phyloP scores from a whole-genome alignment of 2,329 filamentous ascomycete species.

The Dothideomycetes sp. region DNA sequence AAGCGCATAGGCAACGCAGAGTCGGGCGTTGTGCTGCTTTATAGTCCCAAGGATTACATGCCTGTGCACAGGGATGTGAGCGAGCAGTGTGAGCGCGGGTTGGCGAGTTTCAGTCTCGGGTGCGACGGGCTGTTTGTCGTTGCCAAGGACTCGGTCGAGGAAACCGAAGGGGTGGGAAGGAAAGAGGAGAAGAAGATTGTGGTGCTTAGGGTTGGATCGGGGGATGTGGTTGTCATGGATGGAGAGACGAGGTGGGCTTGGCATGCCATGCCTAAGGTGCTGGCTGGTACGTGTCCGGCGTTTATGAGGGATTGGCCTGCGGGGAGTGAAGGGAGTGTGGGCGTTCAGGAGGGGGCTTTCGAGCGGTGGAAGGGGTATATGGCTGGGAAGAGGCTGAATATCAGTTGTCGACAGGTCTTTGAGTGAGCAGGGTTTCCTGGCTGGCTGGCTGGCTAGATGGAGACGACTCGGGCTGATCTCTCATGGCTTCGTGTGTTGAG shows the following conservation, averaged over 20 bases:
- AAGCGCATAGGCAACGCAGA: too few relatives aligned
- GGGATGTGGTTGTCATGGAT: slow-evolving; percentile 10
- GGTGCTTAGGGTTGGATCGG: slow-evolving; percentile 10
- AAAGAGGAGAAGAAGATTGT: slow-evolving; percentile 10
- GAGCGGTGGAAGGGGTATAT: slow-evolving; percentile 29
- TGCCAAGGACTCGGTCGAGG: slow-evolving; percentile 7
- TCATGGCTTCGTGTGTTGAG: too few relatives aligned
- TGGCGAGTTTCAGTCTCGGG: slow-evolving; percentile 11
- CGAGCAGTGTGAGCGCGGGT: slow-evolving; percentile 8
- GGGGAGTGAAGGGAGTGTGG: slow-evolving; percentile 18
- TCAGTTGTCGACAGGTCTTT: slow-evolving; percentile 30
- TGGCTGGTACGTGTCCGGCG: slow-evolving; percentile 9
- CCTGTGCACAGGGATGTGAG: slow-evolving; percentile 12
- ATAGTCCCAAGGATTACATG: slow-evolving; percentile 12
- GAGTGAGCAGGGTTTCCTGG: slow-evolving; percentile 13
- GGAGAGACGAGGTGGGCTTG: slow-evolving; percentile 12
- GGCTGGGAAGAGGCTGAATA: slow-evolving; percentile 28
- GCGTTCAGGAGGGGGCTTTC: slow-evolving; percentile 13
- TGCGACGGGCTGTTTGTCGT: slow-evolving; percentile 12
- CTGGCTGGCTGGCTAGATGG: too few relatives aligned
- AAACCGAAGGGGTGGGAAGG: slow-evolving; percentile 14
- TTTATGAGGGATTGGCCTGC: slow-evolving; percentile 13
- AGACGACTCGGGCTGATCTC: too few relatives aligned
- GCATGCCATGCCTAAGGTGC: slow-evolving; percentile 12
- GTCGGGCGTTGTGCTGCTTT: slow-evolving; percentile 10